These are phyloP conservation scores for Pyrenula aspistea DNA, from an alignment of 495 filamentous ascomycete genomes.

Conservation along the genomic window DNA sequence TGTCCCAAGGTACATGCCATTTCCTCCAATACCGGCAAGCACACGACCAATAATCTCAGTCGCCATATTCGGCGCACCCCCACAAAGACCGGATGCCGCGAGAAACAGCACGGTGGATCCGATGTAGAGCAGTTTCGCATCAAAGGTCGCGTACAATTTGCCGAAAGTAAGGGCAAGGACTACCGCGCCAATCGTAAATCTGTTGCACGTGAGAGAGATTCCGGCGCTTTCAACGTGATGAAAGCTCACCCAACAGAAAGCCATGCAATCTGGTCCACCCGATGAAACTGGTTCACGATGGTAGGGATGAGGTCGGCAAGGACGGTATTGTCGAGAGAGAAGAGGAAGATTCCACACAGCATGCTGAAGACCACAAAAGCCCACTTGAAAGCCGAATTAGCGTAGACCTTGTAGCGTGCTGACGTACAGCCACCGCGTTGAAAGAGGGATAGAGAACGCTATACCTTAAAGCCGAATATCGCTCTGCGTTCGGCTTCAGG, in stretches of 20 bases:
- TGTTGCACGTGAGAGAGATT: no score
- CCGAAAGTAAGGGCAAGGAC: no score
- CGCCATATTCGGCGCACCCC: constrained; percentile 17
- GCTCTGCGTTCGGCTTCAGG: no score
- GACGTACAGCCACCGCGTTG: no score
- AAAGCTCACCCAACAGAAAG: constrained; percentile 41
- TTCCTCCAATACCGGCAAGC: constrained; percentile 27
- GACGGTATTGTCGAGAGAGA: constrained; percentile 49
- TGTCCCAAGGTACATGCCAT: constrained; percentile 39
- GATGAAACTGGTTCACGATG: constrained; percentile 30
- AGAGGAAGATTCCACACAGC: constrained; percentile 36
- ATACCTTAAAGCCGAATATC: no score
- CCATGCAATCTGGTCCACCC: constrained; percentile 43
- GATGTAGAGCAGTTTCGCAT: constrained; percentile 19
- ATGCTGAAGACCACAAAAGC: constrained; percentile 31
- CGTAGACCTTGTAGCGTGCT: no score
- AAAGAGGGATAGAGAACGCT: no score
- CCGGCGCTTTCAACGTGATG: no score
- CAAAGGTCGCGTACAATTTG: constrained; percentile 12
- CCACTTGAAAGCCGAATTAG: no score
- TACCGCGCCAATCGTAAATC: no score
- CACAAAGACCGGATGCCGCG: constrained; percentile 19
- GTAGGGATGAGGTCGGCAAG: constrained; percentile 48
- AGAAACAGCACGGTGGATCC: constrained; percentile 15
- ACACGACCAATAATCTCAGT: constrained; percentile 22